Conservation (phyloP, 2,329 filamentous ascomycete genomes). For the Epichloe hybrida region DNA sequence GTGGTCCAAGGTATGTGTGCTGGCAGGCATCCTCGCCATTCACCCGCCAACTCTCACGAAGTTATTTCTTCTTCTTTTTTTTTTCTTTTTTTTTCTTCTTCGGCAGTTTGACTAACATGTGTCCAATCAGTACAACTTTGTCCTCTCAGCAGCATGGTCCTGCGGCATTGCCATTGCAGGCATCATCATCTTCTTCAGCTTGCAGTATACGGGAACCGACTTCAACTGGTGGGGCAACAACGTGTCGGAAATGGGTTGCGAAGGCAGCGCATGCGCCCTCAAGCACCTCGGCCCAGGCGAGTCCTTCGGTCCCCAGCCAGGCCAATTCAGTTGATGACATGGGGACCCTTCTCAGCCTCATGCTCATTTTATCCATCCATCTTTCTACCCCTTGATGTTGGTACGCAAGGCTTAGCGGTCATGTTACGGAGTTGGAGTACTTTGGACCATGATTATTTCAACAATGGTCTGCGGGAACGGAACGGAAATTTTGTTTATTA, state of each 20-base stretch:
- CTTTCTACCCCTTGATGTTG: not conserved
- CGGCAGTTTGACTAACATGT: not conserved
- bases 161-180: constrained; percentile 36
- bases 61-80: too few species aligned
- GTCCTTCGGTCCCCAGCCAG: constrained; percentile 27
- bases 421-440: not conserved
- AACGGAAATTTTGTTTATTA: not conserved
- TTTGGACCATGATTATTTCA: not conserved
- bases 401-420: not conserved
- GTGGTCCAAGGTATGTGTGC: constrained; percentile 33
- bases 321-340: constrained; percentile 20
- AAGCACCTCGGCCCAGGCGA: constrained; percentile 21
- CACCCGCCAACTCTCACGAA: not conserved
- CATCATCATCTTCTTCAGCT: constrained; percentile 39
- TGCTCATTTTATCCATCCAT: not conserved
- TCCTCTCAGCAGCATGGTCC: constrained; percentile 36
- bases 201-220: constrained; percentile 29
- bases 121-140: constrained; percentile 33
- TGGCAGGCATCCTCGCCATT: too few species aligned
- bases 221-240: constrained; percentile 38
- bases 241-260: constrained; percentile 27
- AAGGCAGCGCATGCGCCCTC: constrained; percentile 26
- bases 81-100: not conserved
- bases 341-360: not conserved
- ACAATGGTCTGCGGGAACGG: not conserved